These are phyloP conservation scores for Diaporthe velutina DNA, from an alignment of 2,329 filamentous ascomycete species.

Conservation along the genomic window DNA sequence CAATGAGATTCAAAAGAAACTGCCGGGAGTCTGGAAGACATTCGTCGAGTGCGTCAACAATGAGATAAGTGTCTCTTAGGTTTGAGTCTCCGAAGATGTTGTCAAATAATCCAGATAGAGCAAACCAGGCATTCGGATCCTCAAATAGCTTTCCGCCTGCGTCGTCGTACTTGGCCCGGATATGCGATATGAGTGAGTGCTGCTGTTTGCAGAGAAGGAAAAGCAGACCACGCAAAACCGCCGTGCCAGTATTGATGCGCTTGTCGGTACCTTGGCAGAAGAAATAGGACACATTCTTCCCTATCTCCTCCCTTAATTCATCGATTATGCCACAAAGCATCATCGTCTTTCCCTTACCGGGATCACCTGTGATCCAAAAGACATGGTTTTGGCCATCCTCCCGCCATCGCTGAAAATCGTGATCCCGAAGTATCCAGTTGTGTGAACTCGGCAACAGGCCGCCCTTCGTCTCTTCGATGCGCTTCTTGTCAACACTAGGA, in stretches of 20 bases:
- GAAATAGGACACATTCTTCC: background rate
- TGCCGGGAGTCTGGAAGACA: background rate
- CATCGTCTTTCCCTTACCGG: background rate
- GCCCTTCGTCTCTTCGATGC: background rate
- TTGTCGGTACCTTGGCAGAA: background rate
- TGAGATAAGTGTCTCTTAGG: background rate
- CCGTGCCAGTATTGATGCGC: background rate
- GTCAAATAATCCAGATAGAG: background rate
- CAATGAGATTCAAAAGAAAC: background rate
- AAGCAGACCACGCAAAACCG: background rate
- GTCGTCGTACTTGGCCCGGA: background rate
- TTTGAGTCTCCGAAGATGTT: background rate
- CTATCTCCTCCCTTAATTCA: fast-evolving
- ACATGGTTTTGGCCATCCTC: background rate
- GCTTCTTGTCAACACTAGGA: background rate
- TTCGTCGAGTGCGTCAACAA: background rate
- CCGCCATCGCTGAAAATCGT: background rate
- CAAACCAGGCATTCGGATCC: background rate
- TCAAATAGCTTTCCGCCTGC: background rate
- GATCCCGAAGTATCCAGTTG: background rate
- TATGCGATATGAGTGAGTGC: background rate
- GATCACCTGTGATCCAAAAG: background rate
- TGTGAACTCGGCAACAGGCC: fast-evolving
- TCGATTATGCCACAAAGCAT: background rate
- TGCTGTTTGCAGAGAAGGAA: background rate